Evolutionary conservation across 345 rosid species (phyloP).

Genomic region (Gossypium bickii): DNA sequence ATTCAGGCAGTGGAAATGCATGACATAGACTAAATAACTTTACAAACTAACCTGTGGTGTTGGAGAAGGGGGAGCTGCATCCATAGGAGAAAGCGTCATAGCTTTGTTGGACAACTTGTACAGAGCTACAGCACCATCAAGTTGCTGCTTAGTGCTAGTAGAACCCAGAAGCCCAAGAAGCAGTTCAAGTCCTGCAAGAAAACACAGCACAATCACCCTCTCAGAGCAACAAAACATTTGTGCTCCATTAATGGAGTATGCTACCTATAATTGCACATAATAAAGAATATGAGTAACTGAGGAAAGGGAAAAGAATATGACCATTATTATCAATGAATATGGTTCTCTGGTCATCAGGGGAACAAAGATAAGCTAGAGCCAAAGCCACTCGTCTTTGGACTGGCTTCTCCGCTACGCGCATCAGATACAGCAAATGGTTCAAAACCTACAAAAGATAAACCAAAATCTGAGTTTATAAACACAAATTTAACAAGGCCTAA

Average conservation of each 20-base stretch:
- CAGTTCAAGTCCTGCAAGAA: slow-evolving; percentile 72
- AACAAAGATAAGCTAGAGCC: slow-evolving; percentile 96
- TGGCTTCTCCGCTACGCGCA: slow-evolving; percentile 80
- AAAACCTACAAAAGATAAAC: slow-evolving; percentile 56
- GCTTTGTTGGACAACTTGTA: slow-evolving; percentile 84
- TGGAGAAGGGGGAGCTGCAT: slow-evolving; percentile 98
- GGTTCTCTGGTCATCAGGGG: slow-evolving; percentile 75
- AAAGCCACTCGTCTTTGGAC: slow-evolving; percentile 84
- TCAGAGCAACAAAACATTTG: slow-evolving; percentile 20
- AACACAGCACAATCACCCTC: slow-evolving; percentile 20
- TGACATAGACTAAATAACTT: background rate
- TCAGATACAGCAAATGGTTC: slow-evolving; percentile 74
- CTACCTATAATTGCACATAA: background rate
- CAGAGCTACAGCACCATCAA: slow-evolving; percentile 92
- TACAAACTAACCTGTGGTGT: slow-evolving; percentile 69
- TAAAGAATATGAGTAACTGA: background rate
- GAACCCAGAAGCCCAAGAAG: slow-evolving; percentile 88
- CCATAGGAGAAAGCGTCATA: slow-evolving; percentile 75
- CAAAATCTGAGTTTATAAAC: slow-evolving; percentile 11
- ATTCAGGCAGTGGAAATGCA: slow-evolving; percentile 14
- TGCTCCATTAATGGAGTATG: background rate
- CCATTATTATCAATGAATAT: slow-evolving; percentile 86
- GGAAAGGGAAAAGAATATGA: slow-evolving; percentile 12
- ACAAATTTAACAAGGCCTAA: background rate
- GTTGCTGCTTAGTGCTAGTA: slow-evolving; percentile 67